A percentile compares a stretch with the other conserved stretches of the same genome.
Evolutionary conservation across 2,329 filamentous ascomycete genomes (phyloP).

Genomic region (Gnomoniopsis sp.): DNA sequence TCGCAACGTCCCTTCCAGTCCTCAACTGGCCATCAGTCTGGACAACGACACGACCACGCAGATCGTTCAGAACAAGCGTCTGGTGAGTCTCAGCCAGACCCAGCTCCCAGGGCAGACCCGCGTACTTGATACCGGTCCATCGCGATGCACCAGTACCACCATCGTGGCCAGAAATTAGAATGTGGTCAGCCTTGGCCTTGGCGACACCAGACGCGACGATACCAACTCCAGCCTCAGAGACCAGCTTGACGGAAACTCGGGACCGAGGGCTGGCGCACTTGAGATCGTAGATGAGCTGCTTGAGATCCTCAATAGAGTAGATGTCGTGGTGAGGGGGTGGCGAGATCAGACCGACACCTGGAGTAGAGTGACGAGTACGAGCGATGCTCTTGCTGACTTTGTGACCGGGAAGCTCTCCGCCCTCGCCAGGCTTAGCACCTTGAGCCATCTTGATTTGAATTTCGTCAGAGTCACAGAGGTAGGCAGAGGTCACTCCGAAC

Average conservation of each 20-base stretch:
- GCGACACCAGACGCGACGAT: constrained; percentile 97
- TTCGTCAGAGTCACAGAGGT: constrained; percentile 92
- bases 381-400: constrained; percentile 95
- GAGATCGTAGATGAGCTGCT: constrained; percentile 95
- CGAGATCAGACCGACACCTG: constrained; percentile 92
- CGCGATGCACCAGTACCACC: constrained; percentile 94
- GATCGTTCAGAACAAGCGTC: constrained; percentile 90
- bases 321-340: constrained; percentile 94
- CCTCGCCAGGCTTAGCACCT: constrained; percentile 95
- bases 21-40: constrained; percentile 94
- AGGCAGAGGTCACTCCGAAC: constrained; percentile 93
- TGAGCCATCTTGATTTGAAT: constrained; percentile 99
- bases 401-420: constrained; percentile 93
- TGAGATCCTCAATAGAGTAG: constrained; percentile 96
- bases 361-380: constrained; percentile 90
- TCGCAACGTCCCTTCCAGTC: constrained; percentile 89
- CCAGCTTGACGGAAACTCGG: constrained; percentile 92
- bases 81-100: constrained; percentile 97
- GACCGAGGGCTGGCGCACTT: constrained; percentile 94
- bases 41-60: constrained; percentile 91
- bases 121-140: constrained; percentile 99
- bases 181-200: constrained; percentile 96
- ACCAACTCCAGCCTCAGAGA: constrained; percentile 95
- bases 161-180: constrained; percentile 93
- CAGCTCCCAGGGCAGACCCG: constrained; percentile 92